phyloP scores from a whole-genome alignment of 805 yeast species.

The Candida ortonii region DNA sequence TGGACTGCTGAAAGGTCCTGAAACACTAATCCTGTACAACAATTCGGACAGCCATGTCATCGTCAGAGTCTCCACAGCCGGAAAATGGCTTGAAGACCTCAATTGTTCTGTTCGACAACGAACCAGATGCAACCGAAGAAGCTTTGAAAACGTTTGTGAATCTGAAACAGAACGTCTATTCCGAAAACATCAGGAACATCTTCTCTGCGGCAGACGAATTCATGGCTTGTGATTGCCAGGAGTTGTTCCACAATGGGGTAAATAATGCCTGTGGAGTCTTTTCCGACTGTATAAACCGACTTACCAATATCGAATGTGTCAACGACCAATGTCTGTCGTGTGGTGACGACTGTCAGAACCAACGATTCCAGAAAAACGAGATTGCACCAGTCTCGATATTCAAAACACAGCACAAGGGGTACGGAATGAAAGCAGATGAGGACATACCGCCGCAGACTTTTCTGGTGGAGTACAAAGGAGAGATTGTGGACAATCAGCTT shows the following conservation, averaged over 20 bases:
- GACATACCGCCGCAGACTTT: constrained; percentile 62
- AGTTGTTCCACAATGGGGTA: constrained; percentile 42
- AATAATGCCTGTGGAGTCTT: constrained; percentile 77
- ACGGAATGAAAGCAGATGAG: constrained; percentile 73
- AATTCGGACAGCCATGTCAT: constrained; percentile 10
- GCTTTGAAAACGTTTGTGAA: constrained; percentile 59
- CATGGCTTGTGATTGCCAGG: constrained; percentile 89
- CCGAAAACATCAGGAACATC: constrained; percentile 58
- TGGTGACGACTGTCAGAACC: constrained; percentile 79
- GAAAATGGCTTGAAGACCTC: constrained; percentile 1
- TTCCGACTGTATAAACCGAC: constrained; percentile 86
- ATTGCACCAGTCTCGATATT: constrained; percentile 81
- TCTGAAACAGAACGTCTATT: constrained; percentile 60
- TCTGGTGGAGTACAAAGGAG: constrained; percentile 91
- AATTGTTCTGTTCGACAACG: constrained; percentile 34
- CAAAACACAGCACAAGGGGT: constrained; percentile 81
- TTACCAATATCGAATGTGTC: constrained; percentile 89
- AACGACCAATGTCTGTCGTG: constrained; percentile 61
- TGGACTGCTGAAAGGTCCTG: too few species aligned
- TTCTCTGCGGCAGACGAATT: constrained; percentile 66
- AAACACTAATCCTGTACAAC: too few species aligned
- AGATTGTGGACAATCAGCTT: constrained; percentile 78
- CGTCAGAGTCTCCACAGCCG: constrained; percentile 23
- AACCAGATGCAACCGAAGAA: constrained; percentile 62
- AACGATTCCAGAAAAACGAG: constrained; percentile 75